These are phyloP conservation scores for Coemansia sp. DNA, from an alignment of 192 early-diverging fungal species.

Conservation along the genomic window DNA sequence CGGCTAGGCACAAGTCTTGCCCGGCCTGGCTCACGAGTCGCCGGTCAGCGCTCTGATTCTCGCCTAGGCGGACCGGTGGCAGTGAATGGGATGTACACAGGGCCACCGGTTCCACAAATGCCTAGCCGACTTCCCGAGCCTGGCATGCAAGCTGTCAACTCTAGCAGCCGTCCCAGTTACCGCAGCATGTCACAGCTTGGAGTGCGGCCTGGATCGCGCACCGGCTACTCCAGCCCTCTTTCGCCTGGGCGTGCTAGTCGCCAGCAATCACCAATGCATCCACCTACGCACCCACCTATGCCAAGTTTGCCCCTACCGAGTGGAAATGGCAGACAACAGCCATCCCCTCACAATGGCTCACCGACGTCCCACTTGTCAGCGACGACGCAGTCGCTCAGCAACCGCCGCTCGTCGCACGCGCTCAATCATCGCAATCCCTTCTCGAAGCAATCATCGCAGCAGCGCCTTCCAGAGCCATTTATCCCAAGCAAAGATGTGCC, in stretches of 20 bases:
- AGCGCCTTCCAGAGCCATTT: constrained; percentile 30
- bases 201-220: constrained; percentile 35
- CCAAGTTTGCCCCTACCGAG: not conserved
- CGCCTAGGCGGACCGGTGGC: constrained; percentile 18
- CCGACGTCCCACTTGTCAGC: constrained; percentile 19
- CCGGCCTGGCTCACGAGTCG: constrained; percentile 49
- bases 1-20: constrained; percentile 30
- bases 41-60: constrained; percentile 31
- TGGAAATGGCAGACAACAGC: constrained; percentile 11
- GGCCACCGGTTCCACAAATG: constrained; percentile 24
- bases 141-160: not conserved
- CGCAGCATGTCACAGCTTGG: constrained; percentile 54
- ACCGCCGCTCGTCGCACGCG: constrained; percentile 18
- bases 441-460: constrained; percentile 34
- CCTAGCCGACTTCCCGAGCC: constrained; percentile 3
- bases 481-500: constrained; percentile 33
- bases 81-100: not conserved
- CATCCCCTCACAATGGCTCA: constrained; percentile 12
- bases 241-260: constrained; percentile 25
- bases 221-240: constrained; percentile 32
- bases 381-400: constrained; percentile 19
- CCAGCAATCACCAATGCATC: constrained; percentile 13
- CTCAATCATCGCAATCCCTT: constrained; percentile 26
- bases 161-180: constrained; percentile 16
- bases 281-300: constrained; percentile 11